Evolutionary conservation across 1,284 basidiomycete genomes (phyloP).

Genomic region (Ceratobasidium sp.): DNA sequence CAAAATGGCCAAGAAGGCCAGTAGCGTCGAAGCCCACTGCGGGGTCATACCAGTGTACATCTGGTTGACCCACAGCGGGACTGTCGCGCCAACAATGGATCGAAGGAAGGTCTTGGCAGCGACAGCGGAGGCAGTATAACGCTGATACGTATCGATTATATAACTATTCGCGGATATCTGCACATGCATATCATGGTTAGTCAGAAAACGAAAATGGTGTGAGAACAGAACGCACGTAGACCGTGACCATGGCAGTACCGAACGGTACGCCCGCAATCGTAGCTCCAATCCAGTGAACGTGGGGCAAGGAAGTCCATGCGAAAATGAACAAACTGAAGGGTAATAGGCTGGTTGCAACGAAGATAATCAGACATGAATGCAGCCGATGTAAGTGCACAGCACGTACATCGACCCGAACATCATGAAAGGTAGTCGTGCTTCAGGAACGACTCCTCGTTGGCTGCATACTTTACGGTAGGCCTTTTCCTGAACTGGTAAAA

Average conservation of each 20-base stretch:
- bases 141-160: constrained; percentile 49
- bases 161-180: constrained; percentile 45
- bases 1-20: constrained; percentile 42
- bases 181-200: constrained; percentile 15
- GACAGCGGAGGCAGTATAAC: constrained; percentile 54
- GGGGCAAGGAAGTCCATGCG: constrained; percentile 45
- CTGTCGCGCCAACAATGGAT: constrained; percentile 55
- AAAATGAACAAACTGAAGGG: constrained; percentile 51
- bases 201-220: not conserved
- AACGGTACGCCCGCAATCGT: constrained; percentile 36
- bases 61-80: constrained; percentile 51
- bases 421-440: constrained; percentile 47
- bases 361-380: constrained; percentile 45
- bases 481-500: constrained; percentile 52
- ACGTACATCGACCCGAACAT: constrained; percentile 43
- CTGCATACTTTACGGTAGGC: constrained; percentile 48
- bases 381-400: constrained; percentile 46
- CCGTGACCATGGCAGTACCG: constrained; percentile 23
- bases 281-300: constrained; percentile 36
- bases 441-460: constrained; percentile 45
- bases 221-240: constrained; percentile 36
- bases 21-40: constrained; percentile 43
- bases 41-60: constrained; percentile 43
- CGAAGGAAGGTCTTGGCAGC: constrained; percentile 62
- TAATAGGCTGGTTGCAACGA: constrained; percentile 42